Conservation (phyloP, 2,329 filamentous ascomycete genomes). For the Tolypocladium nubicola region DNA sequence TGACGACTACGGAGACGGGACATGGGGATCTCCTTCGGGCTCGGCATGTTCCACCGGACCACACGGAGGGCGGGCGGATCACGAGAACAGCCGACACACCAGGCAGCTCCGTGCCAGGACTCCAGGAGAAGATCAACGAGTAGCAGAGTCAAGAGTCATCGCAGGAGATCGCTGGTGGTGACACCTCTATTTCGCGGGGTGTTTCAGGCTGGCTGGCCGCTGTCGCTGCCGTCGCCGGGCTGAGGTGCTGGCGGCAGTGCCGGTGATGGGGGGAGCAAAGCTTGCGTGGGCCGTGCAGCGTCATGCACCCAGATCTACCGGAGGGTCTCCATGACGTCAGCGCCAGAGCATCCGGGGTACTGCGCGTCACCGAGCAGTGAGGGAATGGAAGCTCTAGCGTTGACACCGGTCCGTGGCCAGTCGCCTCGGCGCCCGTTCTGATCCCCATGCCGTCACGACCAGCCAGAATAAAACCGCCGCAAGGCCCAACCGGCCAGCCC, state of each 20-base stretch:
- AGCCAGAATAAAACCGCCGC: neutral
- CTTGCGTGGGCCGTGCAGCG: constrained; percentile 1
- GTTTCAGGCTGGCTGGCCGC: neutral
- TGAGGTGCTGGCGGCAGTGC: too few relatives aligned
- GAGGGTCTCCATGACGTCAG: constrained; percentile 13
- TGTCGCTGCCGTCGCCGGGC: too few relatives aligned
- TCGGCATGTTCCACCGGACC: too few relatives aligned
- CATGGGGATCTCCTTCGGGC: neutral
- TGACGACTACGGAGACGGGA: neutral
- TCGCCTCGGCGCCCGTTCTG: neutral
- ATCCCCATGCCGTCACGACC: neutral
- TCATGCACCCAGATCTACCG: constrained; percentile 7
- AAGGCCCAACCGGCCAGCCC: neutral
- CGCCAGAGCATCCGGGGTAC: constrained; percentile 1
- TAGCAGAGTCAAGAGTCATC: neutral
- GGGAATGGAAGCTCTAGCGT: neutral
- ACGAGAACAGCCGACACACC: neutral
- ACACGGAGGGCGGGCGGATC: neutral
- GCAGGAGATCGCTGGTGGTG: neutral
- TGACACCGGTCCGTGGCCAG: neutral
- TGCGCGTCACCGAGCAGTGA: neutral
- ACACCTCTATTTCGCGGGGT: neutral
- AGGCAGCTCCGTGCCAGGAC: neutral
- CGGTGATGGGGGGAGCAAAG: too few relatives aligned
- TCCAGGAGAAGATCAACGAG: neutral